phyloP scores from a whole-genome alignment of 768 basidiomycete genomes.

The Kwoniella botswanensis region DNA sequence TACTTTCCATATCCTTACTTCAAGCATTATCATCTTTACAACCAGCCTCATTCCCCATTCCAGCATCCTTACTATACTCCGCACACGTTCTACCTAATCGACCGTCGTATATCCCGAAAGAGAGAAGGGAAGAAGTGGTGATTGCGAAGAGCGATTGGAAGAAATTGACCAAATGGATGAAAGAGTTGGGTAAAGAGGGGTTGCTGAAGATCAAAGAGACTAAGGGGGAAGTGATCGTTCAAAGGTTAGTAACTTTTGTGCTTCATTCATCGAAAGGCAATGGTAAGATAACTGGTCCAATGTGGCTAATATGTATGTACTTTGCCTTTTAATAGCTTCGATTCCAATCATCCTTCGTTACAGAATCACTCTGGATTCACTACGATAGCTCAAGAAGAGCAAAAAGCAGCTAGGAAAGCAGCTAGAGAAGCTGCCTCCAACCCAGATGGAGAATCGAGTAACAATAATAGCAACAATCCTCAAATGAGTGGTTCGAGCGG shows the following conservation, averaged over 20 bases:
- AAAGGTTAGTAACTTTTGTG: slow-evolving; percentile 55
- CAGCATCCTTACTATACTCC: slow-evolving; percentile 76
- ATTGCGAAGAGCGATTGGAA: slow-evolving; percentile 82
- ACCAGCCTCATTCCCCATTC: slow-evolving; percentile 70
- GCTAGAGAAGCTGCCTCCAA: slow-evolving; percentile 60
- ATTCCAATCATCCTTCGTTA: slow-evolving; percentile 67
- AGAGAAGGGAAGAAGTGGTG: slow-evolving; percentile 51
- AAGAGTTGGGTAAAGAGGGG: slow-evolving; percentile 72
- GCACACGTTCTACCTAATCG: slow-evolving; percentile 76
- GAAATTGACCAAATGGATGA: slow-evolving; percentile 80
- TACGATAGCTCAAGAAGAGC: slow-evolving; percentile 72
- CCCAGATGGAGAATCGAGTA: slow-evolving; percentile 54
- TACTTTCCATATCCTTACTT: slow-evolving; percentile 39
- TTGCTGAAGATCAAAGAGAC: slow-evolving; percentile 75
- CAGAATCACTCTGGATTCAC: slow-evolving; percentile 63
- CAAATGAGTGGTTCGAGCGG: background rate
- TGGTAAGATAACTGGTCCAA: background rate
- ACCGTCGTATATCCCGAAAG: slow-evolving; percentile 67
- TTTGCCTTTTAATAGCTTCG: slow-evolving; percentile 60
- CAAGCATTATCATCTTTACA: slow-evolving; percentile 60
- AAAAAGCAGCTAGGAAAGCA: slow-evolving; percentile 68
- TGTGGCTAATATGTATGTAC: background rate
- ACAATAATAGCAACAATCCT: background rate
- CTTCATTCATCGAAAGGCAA: background rate
- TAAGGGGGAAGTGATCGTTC: slow-evolving; percentile 48